These are phyloP conservation scores for Boletus tomentosulus DNA, from an alignment of 768 basidiomycete species.

Conservation along the genomic window DNA sequence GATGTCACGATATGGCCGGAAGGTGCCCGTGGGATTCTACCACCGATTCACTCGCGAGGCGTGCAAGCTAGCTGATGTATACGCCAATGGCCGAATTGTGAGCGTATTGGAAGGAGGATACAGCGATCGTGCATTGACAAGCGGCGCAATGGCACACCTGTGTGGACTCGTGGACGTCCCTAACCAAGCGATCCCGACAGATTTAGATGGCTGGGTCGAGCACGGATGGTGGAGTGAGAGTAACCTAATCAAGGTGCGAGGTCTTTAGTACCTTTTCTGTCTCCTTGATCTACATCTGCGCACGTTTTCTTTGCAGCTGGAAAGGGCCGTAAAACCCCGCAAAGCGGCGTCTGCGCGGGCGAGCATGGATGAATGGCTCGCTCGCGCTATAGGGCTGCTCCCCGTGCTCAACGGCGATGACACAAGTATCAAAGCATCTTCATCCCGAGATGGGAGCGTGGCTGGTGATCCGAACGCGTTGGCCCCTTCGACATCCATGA, in stretches of 20 bases:
- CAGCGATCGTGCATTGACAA: conserved; percentile 81
- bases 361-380: conserved; percentile 51
- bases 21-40: conserved; percentile 85
- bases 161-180: conserved; percentile 49
- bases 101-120: conserved; percentile 96
- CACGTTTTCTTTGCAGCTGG: conserved; percentile 41
- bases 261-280: background rate
- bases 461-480: background rate
- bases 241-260: conserved; percentile 53
- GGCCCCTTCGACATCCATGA: conserved; percentile 39
- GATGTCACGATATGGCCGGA: conserved; percentile 92
- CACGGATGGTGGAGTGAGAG: conserved; percentile 60
- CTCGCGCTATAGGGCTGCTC: conserved; percentile 40
- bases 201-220: conserved; percentile 29
- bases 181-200: background rate
- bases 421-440: background rate
- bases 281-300: background rate
- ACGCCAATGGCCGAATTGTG: conserved; percentile 66
- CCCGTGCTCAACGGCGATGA: conserved; percentile 7
- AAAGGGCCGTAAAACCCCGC: conserved; percentile 60
- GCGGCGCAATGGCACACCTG: conserved; percentile 80
- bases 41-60: conserved; percentile 76
- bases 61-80: conserved; percentile 55
- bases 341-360: conserved; percentile 36
- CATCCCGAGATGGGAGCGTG: background rate